Base-by-base conservation (phyloP, 2,329 filamentous ascomycete genomes). In the Sphaerulina populicola region DNA sequence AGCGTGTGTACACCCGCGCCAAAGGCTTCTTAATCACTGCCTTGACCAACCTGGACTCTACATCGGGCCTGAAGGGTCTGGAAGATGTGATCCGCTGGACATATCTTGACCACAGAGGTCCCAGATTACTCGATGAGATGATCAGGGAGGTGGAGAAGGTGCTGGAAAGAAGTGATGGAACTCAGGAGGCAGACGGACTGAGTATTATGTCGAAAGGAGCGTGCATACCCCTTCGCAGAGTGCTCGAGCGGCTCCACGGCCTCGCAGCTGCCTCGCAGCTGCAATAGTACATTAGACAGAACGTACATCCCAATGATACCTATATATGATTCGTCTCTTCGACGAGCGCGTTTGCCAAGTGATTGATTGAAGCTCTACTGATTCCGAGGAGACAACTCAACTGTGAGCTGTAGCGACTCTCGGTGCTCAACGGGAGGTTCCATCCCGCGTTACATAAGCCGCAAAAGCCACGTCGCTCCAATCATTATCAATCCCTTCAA, bases 71-170 rank as follows among this genome's bases (percentile, higher is more conserved):
- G 33, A 59, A 65, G 38, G 77, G 75, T 0, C 66, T 82, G 38
- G 69, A 72, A 35, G 70, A 77, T 31, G 72, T 80, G n/a, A 59
- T 82, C 14, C 57, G 67, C 0, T 80, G 74, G 69, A 59, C 79
- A 2, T 83, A 82, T 57, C 60, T 71, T 49, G 57, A 59, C 27
- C 37, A 55, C 11, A 52, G 53, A 1, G 68, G 68, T 0, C 58
- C 71, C 5, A 58, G 58, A 37, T 56, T 77, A 14, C 62, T 78
- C 6, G 64, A 72, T 6, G 69, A 69, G 53, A 72, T 73, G 0
- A 71, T 77, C 8, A 57, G 64, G 15, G 68, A 68, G 2, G 69
- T 72, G 2, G 70, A 69, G 43, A 66, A 65, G 0, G 68, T 76
- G 5, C 60, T 77, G 11, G 59, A 63, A 49, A 60, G 62, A 36